Percentiles rank a stretch among this genome's conserved stretches.
Conservation (phyloP, 2,329 filamentous ascomycete species). For the Zalaria sp. region DNA sequence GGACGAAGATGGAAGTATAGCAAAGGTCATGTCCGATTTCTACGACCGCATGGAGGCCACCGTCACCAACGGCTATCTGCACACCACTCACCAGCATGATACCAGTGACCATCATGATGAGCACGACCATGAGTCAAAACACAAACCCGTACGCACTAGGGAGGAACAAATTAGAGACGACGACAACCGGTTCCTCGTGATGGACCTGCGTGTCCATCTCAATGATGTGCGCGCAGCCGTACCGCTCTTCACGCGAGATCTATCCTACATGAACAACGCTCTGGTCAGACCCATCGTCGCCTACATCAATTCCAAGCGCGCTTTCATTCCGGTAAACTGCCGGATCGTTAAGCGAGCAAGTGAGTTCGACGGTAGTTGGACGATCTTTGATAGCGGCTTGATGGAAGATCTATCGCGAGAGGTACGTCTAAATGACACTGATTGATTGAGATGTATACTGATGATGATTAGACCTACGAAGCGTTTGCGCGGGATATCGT, state of each 20-base stretch:
- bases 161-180: conserved; percentile 23
- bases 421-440: conserved; percentile 25
- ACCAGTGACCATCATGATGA: conserved; percentile 12
- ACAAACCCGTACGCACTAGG: neutral
- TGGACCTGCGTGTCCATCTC: conserved; percentile 88
- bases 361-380: conserved; percentile 95
- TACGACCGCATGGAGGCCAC: conserved; percentile 93
- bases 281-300: conserved; percentile 91
- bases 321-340: conserved; percentile 91
- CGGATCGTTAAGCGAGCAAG: conserved; percentile 77
- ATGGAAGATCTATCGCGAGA: conserved; percentile 90
- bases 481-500: conserved; percentile 87
- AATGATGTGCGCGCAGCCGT: conserved; percentile 91
- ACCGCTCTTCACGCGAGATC: conserved; percentile 78
- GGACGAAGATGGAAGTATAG: conserved; percentile 75
- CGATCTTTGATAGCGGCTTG: conserved; percentile 79
- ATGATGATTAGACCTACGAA: conserved; percentile 54
- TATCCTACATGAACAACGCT: conserved; percentile 93
- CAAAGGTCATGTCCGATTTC: conserved; percentile 91
- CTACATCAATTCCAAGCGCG: conserved; percentile 90
- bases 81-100: conserved; percentile 11
- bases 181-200: conserved; percentile 69
- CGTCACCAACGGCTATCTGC: conserved; percentile 58
- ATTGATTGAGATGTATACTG: neutral
- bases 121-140: neutral